Base-by-base conservation (phyloP, 164 flowering plant species). In the Pachysandra terminalis region DNA sequence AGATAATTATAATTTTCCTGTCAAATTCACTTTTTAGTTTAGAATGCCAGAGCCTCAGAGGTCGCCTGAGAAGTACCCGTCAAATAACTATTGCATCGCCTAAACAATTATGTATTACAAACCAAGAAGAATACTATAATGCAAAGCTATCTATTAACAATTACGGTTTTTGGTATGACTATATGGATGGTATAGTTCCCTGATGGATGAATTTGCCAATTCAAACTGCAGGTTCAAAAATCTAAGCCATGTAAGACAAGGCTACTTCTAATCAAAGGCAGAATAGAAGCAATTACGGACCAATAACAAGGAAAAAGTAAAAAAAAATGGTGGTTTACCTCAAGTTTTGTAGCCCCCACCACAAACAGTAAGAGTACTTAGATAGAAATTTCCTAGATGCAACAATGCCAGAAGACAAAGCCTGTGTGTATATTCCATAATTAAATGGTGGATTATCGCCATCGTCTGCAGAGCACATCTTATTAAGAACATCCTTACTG, bases 341-440 rank as follows among this genome's bases (percentile, higher is more conserved):
- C 73, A 96, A 80, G 78, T 93, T 96, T 74, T 93, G 98, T 37
- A 96, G 84, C 17, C 99, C 99, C 99, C 99, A 96, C 99, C 99
- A 96, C 71, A 96, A 79, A 71, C 98, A 93, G 77, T 92, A 96
- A 71, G 86, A 96, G 67, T 84, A 96, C 77, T 96, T 96, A 2
- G 96, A 77, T 66, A 90, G 5, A 74, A 96, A 93, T 26, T 76
- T 74, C 26, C 51, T 81, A 12, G 96, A 81, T 54, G 83, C 64
- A 73, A 85, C 86, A 69, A 93, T 79, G 12, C 88, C 83, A 51
- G 97, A 82, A 37, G 89, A 68, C 78, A 96, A 73, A 69, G 96
- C 99, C 63, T 84, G 84, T 55, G 27, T 2, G 63, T 71, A 96
- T 45, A 96, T 96, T 68, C 99, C 99, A 81, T 75, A 96, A 81